Percentiles rank a stretch among this genome's conserved stretches.
Evolutionary conservation across 371 early-diverging fungal species (phyloP).

Genomic region (Synchytrium microbalum): DNA sequence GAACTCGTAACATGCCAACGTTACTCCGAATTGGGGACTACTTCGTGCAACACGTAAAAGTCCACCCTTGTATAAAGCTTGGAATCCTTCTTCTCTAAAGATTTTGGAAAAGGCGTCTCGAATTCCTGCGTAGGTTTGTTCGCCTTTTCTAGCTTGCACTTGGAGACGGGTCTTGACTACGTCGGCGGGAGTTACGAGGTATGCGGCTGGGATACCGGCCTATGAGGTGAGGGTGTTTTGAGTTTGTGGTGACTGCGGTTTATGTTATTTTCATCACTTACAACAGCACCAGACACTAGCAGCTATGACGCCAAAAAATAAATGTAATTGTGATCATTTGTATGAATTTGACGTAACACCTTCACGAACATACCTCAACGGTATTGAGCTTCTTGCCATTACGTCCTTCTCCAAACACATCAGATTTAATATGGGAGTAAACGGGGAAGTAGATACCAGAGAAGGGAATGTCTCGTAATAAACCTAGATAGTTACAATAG

Average conservation of each 20-base stretch:
- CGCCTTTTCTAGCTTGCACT: conserved; percentile 84
- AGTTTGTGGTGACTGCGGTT: too few relatives aligned
- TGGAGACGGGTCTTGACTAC: conserved; percentile 97
- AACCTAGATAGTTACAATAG: background rate
- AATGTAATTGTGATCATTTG: too few relatives aligned
- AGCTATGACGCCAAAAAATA: background rate
- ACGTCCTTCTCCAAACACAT: conserved; percentile 72
- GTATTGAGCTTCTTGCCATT: conserved; percentile 63
- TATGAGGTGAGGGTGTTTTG: too few relatives aligned
- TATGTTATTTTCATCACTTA: conserved; percentile 1
- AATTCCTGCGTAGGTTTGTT: conserved; percentile 81
- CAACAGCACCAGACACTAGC: background rate
- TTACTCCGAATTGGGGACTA: conserved; percentile 93
- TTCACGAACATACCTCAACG: conserved; percentile 38
- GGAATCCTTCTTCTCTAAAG: conserved; percentile 80
- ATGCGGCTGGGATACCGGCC: conserved; percentile 96
- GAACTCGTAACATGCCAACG: conserved; percentile 87
- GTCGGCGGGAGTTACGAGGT: conserved; percentile 95
- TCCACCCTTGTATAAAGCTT: conserved; percentile 94
- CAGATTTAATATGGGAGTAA: conserved; percentile 86
- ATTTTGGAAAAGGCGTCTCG: conserved; percentile 82
- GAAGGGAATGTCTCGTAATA: conserved; percentile 94
- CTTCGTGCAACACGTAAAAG: conserved; percentile 37
- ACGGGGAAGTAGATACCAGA: conserved; percentile 94
- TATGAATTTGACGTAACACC: background rate